These are phyloP conservation scores for Aspergillus pseudoglaucus DNA, from an alignment of 2,329 filamentous ascomycete species.

Conservation along the genomic window DNA sequence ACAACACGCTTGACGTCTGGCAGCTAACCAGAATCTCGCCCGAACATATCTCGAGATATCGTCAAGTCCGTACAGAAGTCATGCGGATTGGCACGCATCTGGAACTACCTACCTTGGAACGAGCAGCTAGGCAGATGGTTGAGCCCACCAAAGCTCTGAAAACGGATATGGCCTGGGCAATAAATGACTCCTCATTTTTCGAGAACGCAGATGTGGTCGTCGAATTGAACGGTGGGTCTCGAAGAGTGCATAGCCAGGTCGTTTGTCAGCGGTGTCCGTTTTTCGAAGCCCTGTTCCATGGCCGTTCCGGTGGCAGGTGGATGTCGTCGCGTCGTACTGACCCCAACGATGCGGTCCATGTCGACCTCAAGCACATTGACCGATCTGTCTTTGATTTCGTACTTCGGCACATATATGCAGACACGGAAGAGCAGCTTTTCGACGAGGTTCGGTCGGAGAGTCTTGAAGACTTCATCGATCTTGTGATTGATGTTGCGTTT, in stretches of 20 bases:
- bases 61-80: constrained; percentile 74
- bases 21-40: constrained; percentile 64
- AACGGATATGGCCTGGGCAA: constrained; percentile 63
- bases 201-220: constrained; percentile 72
- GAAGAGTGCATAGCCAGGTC: constrained; percentile 69
- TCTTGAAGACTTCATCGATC: constrained; percentile 77
- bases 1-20: constrained; percentile 78
- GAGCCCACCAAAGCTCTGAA: constrained; percentile 58
- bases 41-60: constrained; percentile 63
- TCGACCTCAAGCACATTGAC: constrained; percentile 78
- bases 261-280: constrained; percentile 83
- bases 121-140: constrained; percentile 68
- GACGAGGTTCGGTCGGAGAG: constrained; percentile 64
- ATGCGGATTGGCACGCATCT: constrained; percentile 75
- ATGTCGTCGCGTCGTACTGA: constrained; percentile 58
- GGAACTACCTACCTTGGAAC: constrained; percentile 65
- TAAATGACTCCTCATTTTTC: constrained; percentile 65
- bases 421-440: constrained; percentile 74
- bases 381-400: constrained; percentile 70
- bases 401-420: constrained; percentile 74
- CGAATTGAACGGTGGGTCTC: constrained; percentile 64
- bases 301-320: constrained; percentile 82
- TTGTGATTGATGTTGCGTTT: constrained; percentile 84
- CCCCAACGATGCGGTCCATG: constrained; percentile 49
- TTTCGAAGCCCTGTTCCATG: constrained; percentile 83